phyloP scores from a whole-genome alignment of 805 yeast species.

The Hanseniaspora meyeri region DNA sequence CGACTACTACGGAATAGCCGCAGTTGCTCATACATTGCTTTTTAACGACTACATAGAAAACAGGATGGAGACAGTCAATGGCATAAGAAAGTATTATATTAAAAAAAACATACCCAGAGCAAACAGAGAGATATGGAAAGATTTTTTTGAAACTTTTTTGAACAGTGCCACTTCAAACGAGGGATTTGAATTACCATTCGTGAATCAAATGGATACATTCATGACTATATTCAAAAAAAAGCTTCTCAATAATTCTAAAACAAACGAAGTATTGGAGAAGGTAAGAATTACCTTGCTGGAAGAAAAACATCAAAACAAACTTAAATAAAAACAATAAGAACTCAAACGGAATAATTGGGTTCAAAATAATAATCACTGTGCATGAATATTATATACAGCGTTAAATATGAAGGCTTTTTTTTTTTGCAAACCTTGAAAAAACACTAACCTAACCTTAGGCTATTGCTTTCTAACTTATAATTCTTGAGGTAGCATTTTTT shows the following conservation, averaged over 20 bases:
- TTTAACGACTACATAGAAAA: slow-evolving; percentile 55
- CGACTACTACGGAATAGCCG: slow-evolving; percentile 75
- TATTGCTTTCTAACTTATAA: no score
- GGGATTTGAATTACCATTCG: slow-evolving; percentile 30
- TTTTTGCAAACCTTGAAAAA: no score
- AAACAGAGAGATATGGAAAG: slow-evolving; percentile 41
- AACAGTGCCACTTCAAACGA: slow-evolving; percentile 37
- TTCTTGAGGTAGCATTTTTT: no score
- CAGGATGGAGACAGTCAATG: slow-evolving; percentile 17
- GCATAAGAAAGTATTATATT: slow-evolving; percentile 33
- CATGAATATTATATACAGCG: background rate
- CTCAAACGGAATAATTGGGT: background rate
- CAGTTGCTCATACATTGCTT: slow-evolving; percentile 56
- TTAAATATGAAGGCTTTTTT: no score
- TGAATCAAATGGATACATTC: slow-evolving; percentile 16
- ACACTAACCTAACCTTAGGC: no score
- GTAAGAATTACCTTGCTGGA: background rate
- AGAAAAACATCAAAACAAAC: background rate
- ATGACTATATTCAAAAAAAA: background rate
- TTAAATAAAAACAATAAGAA: background rate
- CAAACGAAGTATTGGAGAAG: background rate
- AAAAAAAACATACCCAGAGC: slow-evolving; percentile 68
- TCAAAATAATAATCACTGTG: background rate
- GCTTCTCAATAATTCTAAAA: background rate
- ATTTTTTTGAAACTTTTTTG: slow-evolving; percentile 48